Base-by-base conservation (phyloP, 352 stramenopile species). In the Pythium diclinum region DNA sequence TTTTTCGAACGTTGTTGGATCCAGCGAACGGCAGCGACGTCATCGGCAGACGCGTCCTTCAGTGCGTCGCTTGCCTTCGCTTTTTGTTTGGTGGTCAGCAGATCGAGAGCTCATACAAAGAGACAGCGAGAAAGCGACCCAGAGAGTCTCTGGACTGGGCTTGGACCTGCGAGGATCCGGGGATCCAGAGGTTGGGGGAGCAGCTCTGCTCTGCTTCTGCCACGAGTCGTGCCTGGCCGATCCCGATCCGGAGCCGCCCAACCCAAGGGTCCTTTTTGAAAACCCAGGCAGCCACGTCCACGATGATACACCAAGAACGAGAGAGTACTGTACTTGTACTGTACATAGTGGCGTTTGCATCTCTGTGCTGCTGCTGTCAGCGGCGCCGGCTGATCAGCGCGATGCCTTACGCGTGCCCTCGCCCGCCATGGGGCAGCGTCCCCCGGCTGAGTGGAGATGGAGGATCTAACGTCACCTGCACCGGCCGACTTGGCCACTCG, bases 1-100 rank as follows among this genome's bases (percentile, higher is more conserved):
- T 40, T 59, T 34, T 48, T 58, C 47, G 59, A 65, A 65, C 48
- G 16, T 65, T 47, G 16, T 65, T 48, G 48, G 33, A 38, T 59
- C 19, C 46, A 28, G 19, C 10, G 47, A 25, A 6, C 42, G n/a
- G 36, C 28, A 25, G 44, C 47, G 23, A 19, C 33, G 36, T 49
- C 53, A 49, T 59, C 21, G 47, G 40, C 40, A 47, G 40, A 47
- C 40, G 40, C 14, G 40, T 47, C 40, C 40, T 25, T 16, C 40
- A 17, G 14, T 47, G 40, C 25, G 25, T 3, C 25, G 40, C 40
- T 47, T 47, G 16, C 1, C 19, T 16, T 8, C 5, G 40, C 36
- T 19, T 49, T 28, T 56, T 63, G 44, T 49, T 56, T 48, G 44
- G 16, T 56, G 46, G 57, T 25, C 57, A 40, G 46, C 46, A 38